These are phyloP conservation scores for Amphirosellinia nigrospora DNA, from an alignment of 495 filamentous ascomycete species.

Conservation along the genomic window DNA sequence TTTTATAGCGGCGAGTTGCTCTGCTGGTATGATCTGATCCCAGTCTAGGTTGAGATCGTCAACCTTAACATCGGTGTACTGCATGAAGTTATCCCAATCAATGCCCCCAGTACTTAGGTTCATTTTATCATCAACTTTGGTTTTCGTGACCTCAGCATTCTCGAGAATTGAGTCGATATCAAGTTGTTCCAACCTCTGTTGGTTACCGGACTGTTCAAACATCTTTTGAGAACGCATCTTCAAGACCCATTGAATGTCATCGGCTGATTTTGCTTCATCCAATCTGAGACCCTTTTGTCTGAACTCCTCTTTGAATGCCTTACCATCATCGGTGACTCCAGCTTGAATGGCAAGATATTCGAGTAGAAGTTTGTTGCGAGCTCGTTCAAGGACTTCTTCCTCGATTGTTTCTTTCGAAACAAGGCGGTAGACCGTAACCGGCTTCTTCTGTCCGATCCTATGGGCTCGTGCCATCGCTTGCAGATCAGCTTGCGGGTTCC, in stretches of 20 bases:
- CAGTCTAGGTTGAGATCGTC: conserved; percentile 81
- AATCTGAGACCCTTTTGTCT: conserved; percentile 60
- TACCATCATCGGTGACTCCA: conserved; percentile 91
- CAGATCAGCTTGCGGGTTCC: conserved; percentile 98
- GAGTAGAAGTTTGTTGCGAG: conserved; percentile 97
- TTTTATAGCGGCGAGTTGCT: conserved; percentile 85
- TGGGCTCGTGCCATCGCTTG: conserved; percentile 99
- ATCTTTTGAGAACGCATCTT: conserved; percentile 94
- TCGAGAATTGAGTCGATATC: conserved; percentile 97
- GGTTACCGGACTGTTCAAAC: conserved; percentile 96
- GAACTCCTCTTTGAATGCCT: conserved; percentile 68
- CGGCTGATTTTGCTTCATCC: conserved; percentile 80
- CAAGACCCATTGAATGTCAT: conserved; percentile 91
- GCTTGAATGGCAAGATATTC: conserved; percentile 97
- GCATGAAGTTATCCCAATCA: conserved; percentile 94
- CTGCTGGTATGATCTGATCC: conserved; percentile 98
- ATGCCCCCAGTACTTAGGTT: conserved; percentile 73
- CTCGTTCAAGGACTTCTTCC: conserved; percentile 94
- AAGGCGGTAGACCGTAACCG: conserved; percentile 92
- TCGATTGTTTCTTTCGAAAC: conserved; percentile 98
- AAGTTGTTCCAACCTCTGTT: conserved; percentile 95
- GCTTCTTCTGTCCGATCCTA: conserved; percentile 93
- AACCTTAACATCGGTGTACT: conserved; percentile 92
- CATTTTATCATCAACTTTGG: conserved; percentile 74
- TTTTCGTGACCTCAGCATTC: conserved; percentile 94